These are phyloP conservation scores for Penicillium coffeae DNA, from an alignment of 495 filamentous ascomycete genomes.

Conservation along the genomic window DNA sequence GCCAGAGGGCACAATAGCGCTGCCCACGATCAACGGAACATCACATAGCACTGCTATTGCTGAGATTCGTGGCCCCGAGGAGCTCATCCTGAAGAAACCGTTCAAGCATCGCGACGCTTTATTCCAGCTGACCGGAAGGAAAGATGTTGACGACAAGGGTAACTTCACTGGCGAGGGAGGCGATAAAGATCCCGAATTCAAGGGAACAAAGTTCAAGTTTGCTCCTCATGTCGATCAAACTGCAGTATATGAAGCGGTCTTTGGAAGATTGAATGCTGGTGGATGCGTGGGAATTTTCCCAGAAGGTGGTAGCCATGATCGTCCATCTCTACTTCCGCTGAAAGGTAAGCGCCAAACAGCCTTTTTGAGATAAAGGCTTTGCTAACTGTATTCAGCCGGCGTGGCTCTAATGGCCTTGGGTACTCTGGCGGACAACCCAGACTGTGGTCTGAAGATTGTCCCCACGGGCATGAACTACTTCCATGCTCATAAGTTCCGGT, in stretches of 20 bases:
- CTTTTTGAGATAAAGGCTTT: background rate
- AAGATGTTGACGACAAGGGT: conserved; percentile 58
- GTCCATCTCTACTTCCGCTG: conserved; percentile 85
- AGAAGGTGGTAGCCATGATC: conserved; percentile 95
- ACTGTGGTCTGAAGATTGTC: conserved; percentile 95
- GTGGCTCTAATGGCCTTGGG: conserved; percentile 98
- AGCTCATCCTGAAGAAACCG: conserved; percentile 79
- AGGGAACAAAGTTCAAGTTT: conserved; percentile 78
- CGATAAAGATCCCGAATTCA: conserved; percentile 45
- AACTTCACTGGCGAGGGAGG: conserved; percentile 50
- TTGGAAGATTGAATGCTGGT: conserved; percentile 70
- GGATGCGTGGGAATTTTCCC: conserved; percentile 97
- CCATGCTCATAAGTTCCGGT: conserved; percentile 97
- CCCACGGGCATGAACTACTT: conserved; percentile 99
- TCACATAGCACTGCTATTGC: conserved; percentile 76
- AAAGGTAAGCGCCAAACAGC: conserved; percentile 55
- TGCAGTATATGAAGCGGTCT: conserved; percentile 89
- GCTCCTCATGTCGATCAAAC: conserved; percentile 95
- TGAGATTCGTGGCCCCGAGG: conserved; percentile 74
- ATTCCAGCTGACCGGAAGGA: conserved; percentile 72
- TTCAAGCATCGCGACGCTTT: conserved; percentile 69
- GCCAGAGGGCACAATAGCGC: conserved; percentile 75
- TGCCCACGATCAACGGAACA: conserved; percentile 76
- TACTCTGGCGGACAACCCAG: conserved; percentile 79
- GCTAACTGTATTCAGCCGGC: conserved; percentile 55